phyloP scores from a whole-genome alignment of 306 rosid species.

The Vigna mungo region DNA sequence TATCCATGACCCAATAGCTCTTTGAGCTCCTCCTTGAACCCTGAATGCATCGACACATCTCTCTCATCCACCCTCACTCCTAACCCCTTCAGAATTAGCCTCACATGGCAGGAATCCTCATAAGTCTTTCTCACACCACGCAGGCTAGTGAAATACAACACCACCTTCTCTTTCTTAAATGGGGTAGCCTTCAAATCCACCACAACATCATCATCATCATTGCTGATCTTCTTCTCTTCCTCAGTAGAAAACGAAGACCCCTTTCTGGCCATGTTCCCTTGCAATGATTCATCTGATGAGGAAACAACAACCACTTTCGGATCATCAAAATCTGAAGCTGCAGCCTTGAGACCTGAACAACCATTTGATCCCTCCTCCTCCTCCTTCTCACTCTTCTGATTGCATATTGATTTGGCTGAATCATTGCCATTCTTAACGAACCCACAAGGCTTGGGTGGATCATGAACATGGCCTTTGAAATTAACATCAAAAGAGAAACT shows the following conservation, averaged over 20 bases:
- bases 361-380: slow-evolving; percentile 27
- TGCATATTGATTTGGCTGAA: slow-evolving; percentile 52
- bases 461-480: slow-evolving; percentile 46
- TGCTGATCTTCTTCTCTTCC: slow-evolving; percentile 44
- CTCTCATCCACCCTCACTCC: slow-evolving; percentile 78
- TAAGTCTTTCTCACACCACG: slow-evolving; percentile 87
- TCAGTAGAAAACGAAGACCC: slow-evolving; percentile 27
- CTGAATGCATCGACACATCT: slow-evolving; percentile 92
- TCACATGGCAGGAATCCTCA: slow-evolving; percentile 86
- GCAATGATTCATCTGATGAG: background rate
- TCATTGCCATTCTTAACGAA: slow-evolving; percentile 36
- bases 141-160: slow-evolving; percentile 81
- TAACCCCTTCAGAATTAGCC: slow-evolving; percentile 66
- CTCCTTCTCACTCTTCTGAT: background rate
- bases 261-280: background rate
- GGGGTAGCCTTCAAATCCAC: slow-evolving; percentile 34
- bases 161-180: slow-evolving; percentile 54
- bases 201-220: slow-evolving; percentile 5
- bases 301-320: slow-evolving; percentile 53
- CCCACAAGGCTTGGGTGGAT: slow-evolving; percentile 48
- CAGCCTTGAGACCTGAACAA: slow-evolving; percentile 32
- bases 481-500: slow-evolving; percentile 74
- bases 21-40: slow-evolving; percentile 83
- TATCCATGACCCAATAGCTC: slow-evolving; percentile 57
- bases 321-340: slow-evolving; percentile 59